phyloP scores from a whole-genome alignment of 345 rosid species.

The Luvunga scandens region DNA sequence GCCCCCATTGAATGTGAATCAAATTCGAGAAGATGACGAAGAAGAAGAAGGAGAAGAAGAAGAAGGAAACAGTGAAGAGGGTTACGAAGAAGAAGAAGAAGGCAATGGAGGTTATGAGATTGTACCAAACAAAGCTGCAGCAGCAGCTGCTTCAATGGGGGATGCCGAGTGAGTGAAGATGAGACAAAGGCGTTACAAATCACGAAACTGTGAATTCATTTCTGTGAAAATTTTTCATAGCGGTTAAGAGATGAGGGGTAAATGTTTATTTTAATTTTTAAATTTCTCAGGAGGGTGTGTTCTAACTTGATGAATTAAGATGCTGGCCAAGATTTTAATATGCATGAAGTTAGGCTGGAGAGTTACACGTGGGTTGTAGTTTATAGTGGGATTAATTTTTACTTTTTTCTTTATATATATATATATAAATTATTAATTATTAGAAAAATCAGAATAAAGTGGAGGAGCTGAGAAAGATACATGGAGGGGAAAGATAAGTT shows the following conservation, averaged over 20 bases:
- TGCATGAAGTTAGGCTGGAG: not conserved
- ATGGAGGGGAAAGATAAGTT: not conserved
- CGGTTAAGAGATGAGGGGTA: not conserved
- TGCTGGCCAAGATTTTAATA: not conserved
- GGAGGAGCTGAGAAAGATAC: not conserved
- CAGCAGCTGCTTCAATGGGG: conserved; percentile 22
- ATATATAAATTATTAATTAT: conserved; percentile 11
- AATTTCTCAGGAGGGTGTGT: not conserved
- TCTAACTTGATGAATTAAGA: not conserved
- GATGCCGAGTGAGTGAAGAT: conserved; percentile 16
- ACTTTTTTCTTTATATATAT: not conserved
- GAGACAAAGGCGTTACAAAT: conserved; percentile 1
- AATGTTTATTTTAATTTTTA: not conserved
- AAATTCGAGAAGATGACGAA: conserved; percentile 12
- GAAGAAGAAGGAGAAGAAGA: conserved; percentile 22
- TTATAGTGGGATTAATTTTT: conserved; percentile 12
- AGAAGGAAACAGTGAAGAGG: conserved; percentile 10
- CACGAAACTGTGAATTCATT: not conserved
- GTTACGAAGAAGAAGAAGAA: conserved; percentile 40
- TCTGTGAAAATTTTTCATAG: conserved; percentile 7
- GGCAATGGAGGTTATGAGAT: conserved; percentile 53
- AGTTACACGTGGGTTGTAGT: conserved; percentile 30
- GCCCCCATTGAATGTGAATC: conserved; percentile 4
- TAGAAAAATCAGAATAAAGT: conserved; percentile 8
- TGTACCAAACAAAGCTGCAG: conserved; percentile 45